Evolutionary conservation across 352 stramenopile species (phyloP).

Genomic region (Globisporangium apiculatum): DNA sequence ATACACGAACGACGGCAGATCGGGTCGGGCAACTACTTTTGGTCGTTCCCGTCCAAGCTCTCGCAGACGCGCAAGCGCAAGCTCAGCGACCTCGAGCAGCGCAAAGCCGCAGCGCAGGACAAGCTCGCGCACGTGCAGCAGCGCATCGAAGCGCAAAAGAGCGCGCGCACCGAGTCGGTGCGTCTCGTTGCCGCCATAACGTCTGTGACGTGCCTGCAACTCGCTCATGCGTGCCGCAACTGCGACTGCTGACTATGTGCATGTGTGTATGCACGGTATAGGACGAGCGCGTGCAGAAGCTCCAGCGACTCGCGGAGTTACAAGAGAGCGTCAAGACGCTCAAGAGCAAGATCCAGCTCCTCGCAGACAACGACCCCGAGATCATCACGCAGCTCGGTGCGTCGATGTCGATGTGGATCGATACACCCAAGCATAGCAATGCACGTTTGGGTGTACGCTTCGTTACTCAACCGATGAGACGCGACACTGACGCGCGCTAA

Average conservation of each 20-base stretch:
- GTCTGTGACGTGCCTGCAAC: background rate
- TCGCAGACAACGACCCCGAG: constrained; percentile 70
- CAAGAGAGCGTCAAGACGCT: constrained; percentile 41
- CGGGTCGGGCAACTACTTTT: constrained; percentile 85
- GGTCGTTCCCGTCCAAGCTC: constrained; percentile 81
- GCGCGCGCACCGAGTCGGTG: constrained; percentile 52
- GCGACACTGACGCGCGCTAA: background rate
- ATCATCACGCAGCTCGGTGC: constrained; percentile 54
- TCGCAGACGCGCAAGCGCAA: constrained; percentile 78
- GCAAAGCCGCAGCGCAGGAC: constrained; percentile 22
- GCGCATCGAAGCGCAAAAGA: constrained; percentile 41
- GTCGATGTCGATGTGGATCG: background rate
- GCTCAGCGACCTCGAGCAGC: constrained; percentile 54
- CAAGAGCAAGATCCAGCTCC: constrained; percentile 45
- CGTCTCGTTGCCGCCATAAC: background rate
- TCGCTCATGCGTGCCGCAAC: background rate
- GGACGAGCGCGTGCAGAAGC: constrained; percentile 56
- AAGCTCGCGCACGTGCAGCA: constrained; percentile 46
- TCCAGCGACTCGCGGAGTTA: constrained; percentile 45
- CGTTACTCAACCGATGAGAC: too few species aligned
- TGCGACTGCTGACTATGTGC: background rate
- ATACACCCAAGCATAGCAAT: too few species aligned
- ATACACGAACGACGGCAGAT: constrained; percentile 27
- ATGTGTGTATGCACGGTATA: constrained; percentile 12
- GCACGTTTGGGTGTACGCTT: too few species aligned